Evolutionary conservation across 1,284 basidiomycete species (phyloP).

Genomic region (Sanghuangporus weigelae): DNA sequence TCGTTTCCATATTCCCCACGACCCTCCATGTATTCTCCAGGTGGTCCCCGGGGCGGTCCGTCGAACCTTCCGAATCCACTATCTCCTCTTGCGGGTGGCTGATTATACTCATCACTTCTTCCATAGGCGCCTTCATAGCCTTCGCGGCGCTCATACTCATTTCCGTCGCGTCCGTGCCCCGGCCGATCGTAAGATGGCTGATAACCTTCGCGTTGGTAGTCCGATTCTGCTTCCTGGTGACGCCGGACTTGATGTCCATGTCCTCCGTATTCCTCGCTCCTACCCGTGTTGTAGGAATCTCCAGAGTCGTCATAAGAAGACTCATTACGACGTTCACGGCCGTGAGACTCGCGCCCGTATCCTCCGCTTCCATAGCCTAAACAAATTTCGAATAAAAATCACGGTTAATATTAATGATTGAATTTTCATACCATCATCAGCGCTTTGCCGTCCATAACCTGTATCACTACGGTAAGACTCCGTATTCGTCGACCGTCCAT

Average conservation of each 20-base stretch:
- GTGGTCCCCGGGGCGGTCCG: slow-evolving; percentile 12
- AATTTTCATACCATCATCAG: neutral
- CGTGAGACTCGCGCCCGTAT: neutral
- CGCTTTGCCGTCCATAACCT: neutral
- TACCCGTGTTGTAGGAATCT: neutral
- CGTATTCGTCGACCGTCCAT: neutral
- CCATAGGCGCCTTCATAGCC: neutral
- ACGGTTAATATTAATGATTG: neutral
- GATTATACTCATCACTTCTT: neutral
- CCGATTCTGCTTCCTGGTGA: neutral
- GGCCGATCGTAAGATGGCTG: slow-evolving; percentile 14
- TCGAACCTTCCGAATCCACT: slow-evolving; percentile 10
- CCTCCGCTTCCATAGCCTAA: neutral
- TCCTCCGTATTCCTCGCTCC: neutral
- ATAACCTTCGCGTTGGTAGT: slow-evolving; percentile 11
- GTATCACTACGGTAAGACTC: neutral
- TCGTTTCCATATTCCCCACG: slow-evolving; percentile 22
- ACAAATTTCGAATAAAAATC: neutral
- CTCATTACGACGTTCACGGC: neutral
- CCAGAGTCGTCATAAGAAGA: neutral
- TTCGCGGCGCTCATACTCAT: slow-evolving; percentile 2
- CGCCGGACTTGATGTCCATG: neutral
- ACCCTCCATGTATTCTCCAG: neutral
- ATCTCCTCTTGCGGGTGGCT: neutral
- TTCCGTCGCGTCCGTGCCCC: slow-evolving; percentile 1